These are phyloP conservation scores for Pseudohalonectria lignicola DNA, from an alignment of 2,329 filamentous ascomycete species.

Conservation along the genomic window DNA sequence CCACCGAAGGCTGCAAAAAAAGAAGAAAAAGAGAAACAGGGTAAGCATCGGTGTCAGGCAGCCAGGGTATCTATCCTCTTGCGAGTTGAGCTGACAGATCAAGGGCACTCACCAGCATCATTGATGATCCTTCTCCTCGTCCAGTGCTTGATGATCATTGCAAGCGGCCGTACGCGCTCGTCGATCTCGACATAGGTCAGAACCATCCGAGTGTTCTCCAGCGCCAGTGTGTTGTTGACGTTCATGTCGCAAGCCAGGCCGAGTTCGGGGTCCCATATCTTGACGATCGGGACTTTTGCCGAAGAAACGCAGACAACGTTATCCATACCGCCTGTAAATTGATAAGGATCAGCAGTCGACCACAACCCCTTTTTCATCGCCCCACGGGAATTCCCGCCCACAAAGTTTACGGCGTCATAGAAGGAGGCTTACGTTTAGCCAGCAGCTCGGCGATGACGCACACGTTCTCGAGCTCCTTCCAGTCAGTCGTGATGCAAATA, in stretches of 20 bases:
- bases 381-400: too few species aligned
- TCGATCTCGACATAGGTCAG: slow-evolving; percentile 94
- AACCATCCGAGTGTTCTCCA: slow-evolving; percentile 97
- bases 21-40: slow-evolving; percentile 2
- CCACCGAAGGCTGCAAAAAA: slow-evolving; percentile 64
- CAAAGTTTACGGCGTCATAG: not conserved
- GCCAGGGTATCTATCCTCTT: not conserved
- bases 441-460: slow-evolving; percentile 84
- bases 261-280: slow-evolving; percentile 94
- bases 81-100: too few species aligned
- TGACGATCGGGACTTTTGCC: slow-evolving; percentile 96
- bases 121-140: slow-evolving; percentile 87
- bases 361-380: not conserved
- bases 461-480: slow-evolving; percentile 78
- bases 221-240: slow-evolving; percentile 88
- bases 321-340: slow-evolving; percentile 70
- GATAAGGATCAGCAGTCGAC: not conserved
- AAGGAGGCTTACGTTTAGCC: slow-evolving; percentile 57
- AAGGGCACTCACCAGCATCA: slow-evolving; percentile 62
- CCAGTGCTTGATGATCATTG: slow-evolving; percentile 98
- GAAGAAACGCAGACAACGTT: slow-evolving; percentile 89
- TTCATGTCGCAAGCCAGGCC: slow-evolving; percentile 93
- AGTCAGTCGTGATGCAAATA: slow-evolving; percentile 90
- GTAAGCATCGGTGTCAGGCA: too few species aligned
- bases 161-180: slow-evolving; percentile 76